Evolutionary conservation across 2,329 filamentous ascomycete species (phyloP).

Genomic region (Lachnum nothofagi): DNA sequence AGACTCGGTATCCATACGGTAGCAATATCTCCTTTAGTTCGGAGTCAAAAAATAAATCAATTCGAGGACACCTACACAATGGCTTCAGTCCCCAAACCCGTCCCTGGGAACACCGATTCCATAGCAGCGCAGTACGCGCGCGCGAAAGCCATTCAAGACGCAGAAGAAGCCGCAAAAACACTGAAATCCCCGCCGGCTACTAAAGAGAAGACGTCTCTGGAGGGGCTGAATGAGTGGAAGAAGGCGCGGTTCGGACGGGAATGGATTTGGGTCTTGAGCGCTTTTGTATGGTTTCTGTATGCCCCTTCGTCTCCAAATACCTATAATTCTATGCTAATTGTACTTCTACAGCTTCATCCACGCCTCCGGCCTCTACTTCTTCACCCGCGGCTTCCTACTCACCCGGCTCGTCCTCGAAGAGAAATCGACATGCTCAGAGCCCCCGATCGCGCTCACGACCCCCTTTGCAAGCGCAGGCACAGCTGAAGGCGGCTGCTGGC

Average conservation of each 20-base stretch:
- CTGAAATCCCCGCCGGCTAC: background rate
- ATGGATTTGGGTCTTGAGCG: constrained; percentile 30
- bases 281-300: constrained; percentile 33
- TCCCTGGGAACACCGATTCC: constrained; percentile 26
- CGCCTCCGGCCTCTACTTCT: constrained; percentile 76
- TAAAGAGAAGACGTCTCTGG: constrained; percentile 23
- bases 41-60: too few relatives aligned
- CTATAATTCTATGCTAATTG: constrained; percentile 11
- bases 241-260: constrained; percentile 24
- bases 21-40: background rate
- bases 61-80: constrained; percentile 10
- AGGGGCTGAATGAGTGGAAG: constrained; percentile 29
- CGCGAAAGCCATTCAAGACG: constrained; percentile 29
- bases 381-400: constrained; percentile 90
- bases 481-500: constrained; percentile 79
- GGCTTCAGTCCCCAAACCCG: constrained; percentile 25
- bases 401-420: constrained; percentile 76
- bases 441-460: constrained; percentile 53
- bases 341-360: constrained; percentile 53
- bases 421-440: constrained; percentile 62
- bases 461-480: constrained; percentile 29
- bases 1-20: background rate
- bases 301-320: constrained; percentile 2
- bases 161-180: constrained; percentile 21
- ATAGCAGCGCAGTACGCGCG: constrained; percentile 32